phyloP scores from a whole-genome alignment of 23 red algal genomes.

The Cyanidiococcus yangmingshanensis region DNA sequence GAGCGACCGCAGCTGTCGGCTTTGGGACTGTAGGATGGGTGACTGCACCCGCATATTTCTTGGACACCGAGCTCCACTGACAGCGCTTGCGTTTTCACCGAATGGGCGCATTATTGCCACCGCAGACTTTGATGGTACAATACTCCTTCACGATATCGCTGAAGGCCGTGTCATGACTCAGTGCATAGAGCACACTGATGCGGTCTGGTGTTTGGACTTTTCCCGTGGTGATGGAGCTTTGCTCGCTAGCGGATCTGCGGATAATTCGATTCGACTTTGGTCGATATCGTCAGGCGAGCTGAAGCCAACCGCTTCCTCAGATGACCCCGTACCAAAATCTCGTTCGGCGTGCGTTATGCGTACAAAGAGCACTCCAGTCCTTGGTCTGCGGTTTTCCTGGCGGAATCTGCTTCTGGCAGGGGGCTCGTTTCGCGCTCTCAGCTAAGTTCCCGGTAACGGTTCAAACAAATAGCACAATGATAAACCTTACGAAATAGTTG shows the following conservation, averaged over 20 bases:
- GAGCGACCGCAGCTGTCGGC: constrained; percentile 55
- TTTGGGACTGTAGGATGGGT: constrained; percentile 82
- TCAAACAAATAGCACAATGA: no score
- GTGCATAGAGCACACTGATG: constrained; percentile 36
- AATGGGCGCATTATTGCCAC: constrained; percentile 53
- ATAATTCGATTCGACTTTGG: constrained; percentile 52
- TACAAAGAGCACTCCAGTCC: constrained; percentile 68
- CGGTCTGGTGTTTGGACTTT: constrained; percentile 56
- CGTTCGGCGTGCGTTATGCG: constrained; percentile 20
- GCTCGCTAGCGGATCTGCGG: constrained; percentile 37
- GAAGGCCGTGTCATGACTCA: constrained; percentile 28
- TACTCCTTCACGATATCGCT: constrained; percentile 74
- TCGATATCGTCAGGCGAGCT: background rate
- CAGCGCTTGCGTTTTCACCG: constrained; percentile 53
- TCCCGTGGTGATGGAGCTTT: constrained; percentile 31
- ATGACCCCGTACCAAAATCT: constrained; percentile 1
- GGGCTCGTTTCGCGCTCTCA: constrained; percentile 35
- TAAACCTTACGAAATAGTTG: no score
- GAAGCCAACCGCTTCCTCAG: constrained; percentile 16
- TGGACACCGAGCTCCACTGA: constrained; percentile 37
- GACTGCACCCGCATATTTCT: constrained; percentile 68
- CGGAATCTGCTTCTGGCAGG: constrained; percentile 69
- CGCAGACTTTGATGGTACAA: constrained; percentile 35
- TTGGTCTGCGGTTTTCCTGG: constrained; percentile 53
- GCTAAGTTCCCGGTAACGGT: background rate